These are phyloP conservation scores for Helianthus tuberosus DNA, from an alignment of 129 eudicot genomes.

Conservation along the genomic window DNA sequence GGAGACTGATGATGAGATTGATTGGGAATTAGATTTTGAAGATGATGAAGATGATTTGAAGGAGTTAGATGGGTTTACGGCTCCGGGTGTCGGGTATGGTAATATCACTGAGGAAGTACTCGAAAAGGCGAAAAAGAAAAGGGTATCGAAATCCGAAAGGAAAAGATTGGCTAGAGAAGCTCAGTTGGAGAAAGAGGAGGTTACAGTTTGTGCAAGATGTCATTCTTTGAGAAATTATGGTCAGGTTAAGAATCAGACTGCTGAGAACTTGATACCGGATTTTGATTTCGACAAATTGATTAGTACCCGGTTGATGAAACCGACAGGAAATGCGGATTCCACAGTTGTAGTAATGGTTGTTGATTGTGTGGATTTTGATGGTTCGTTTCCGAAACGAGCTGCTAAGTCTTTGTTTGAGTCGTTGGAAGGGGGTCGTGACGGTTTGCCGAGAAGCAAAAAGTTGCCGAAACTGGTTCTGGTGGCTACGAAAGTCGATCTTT, in stretches of 20 bases:
- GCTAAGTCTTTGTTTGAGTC: constrained; percentile 80
- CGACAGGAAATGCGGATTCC: constrained; percentile 74
- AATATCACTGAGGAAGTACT: constrained; percentile 75
- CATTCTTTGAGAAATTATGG: constrained; percentile 93
- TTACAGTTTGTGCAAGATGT: constrained; percentile 92
- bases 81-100: constrained; percentile 84
- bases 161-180: constrained; percentile 76
- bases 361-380: constrained; percentile 97
- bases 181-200: constrained; percentile 63
- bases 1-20: constrained; percentile 48
- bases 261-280: constrained; percentile 93
- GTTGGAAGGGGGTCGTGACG: constrained; percentile 48
- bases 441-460: constrained; percentile 52
- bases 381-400: constrained; percentile 95
- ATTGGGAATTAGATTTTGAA: constrained; percentile 60
- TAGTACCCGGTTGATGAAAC: constrained; percentile 79
- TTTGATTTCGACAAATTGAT: constrained; percentile 87
- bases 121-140: constrained; percentile 55
- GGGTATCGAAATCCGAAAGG: constrained; percentile 77
- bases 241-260: constrained; percentile 82
- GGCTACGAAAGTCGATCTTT: constrained; percentile 93
- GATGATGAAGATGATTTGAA: constrained; percentile 60
- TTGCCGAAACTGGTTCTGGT: constrained; percentile 88
- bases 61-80: constrained; percentile 71
- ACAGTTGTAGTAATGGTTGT: constrained; percentile 94